These are phyloP conservation scores for Salvia miltiorrhiza DNA, from an alignment of 257 asterid genomes.

Conservation along the genomic window DNA sequence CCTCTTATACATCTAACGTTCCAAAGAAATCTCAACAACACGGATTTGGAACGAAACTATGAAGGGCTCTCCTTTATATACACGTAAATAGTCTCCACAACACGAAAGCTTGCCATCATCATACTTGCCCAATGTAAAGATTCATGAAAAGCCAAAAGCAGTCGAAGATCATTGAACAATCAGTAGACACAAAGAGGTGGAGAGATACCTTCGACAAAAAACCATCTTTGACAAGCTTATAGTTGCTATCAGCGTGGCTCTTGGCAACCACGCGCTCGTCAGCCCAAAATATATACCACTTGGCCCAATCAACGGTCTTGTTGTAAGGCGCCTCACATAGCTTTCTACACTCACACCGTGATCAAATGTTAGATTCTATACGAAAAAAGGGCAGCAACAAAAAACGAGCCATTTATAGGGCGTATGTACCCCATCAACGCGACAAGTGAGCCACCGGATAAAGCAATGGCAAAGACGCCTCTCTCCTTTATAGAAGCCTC, in stretches of 20 bases:
- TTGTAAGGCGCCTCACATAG: slow-evolving; percentile 82
- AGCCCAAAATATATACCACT: slow-evolving; percentile 86
- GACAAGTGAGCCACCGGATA: slow-evolving; percentile 93
- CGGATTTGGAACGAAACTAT: background rate
- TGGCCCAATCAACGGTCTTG: slow-evolving; percentile 96
- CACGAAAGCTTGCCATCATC: background rate
- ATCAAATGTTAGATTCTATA: background rate
- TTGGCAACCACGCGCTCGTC: slow-evolving; percentile 94
- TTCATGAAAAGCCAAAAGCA: no score
- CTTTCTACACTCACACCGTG: slow-evolving; percentile 56
- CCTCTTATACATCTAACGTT: background rate
- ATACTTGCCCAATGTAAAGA: background rate
- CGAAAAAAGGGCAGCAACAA: background rate
- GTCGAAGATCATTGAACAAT: background rate
- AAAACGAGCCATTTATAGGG: background rate
- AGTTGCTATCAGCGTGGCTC: slow-evolving; percentile 87
- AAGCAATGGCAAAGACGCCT: slow-evolving; percentile 76
- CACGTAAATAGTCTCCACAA: background rate
- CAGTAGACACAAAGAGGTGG: background rate
- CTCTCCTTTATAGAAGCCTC: slow-evolving; percentile 87
- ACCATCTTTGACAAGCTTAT: slow-evolving; percentile 77
- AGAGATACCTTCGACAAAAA: slow-evolving; percentile 76
- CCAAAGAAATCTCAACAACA: background rate
- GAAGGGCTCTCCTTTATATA: background rate
- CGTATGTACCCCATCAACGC: slow-evolving; percentile 61